These are phyloP conservation scores for Catunica adiposa DNA, from an alignment of 2,329 filamentous ascomycete genomes.

Conservation along the genomic window DNA sequence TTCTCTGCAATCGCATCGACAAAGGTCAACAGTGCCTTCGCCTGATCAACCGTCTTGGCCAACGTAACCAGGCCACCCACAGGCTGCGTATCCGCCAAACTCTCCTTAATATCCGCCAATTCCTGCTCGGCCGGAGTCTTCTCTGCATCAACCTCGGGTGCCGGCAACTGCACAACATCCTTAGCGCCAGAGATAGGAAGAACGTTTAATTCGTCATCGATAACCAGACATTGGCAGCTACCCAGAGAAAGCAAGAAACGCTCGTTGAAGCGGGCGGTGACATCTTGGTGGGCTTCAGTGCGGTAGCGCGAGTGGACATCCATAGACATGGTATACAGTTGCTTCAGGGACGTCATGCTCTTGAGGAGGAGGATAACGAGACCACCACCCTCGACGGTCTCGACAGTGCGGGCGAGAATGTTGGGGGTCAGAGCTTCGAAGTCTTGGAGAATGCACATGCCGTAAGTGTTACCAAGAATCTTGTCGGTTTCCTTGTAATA, in stretches of 20 bases:
- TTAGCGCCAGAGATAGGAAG: conserved; percentile 93
- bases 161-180: conserved; percentile 66
- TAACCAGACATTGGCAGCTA: conserved; percentile 88
- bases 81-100: conserved; percentile 67
- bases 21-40: conserved; percentile 90
- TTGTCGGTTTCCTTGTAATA: conserved; percentile 99
- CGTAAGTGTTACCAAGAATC: conserved; percentile 93
- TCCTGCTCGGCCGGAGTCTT: conserved; percentile 57
- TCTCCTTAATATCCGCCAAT: conserved; percentile 74
- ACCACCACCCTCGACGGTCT: conserved; percentile 93
- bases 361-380: conserved; percentile 81
- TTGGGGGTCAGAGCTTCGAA: conserved; percentile 98
- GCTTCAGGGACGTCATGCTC: conserved; percentile 92
- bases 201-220: conserved; percentile 96
- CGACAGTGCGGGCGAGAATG: conserved; percentile 79
- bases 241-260: conserved; percentile 89
- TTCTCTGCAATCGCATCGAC: conserved; percentile 94
- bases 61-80: conserved; percentile 71
- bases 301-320: conserved; percentile 93
- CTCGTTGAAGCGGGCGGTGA: conserved; percentile 93
- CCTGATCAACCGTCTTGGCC: conserved; percentile 84
- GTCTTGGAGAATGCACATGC: conserved; percentile 96
- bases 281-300: conserved; percentile 89
- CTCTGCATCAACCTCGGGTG: conserved; percentile 56
- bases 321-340: conserved; percentile 94